Base-by-base conservation (phyloP, 2,329 filamentous ascomycete species). In the Talaromyces sp. region DNA sequence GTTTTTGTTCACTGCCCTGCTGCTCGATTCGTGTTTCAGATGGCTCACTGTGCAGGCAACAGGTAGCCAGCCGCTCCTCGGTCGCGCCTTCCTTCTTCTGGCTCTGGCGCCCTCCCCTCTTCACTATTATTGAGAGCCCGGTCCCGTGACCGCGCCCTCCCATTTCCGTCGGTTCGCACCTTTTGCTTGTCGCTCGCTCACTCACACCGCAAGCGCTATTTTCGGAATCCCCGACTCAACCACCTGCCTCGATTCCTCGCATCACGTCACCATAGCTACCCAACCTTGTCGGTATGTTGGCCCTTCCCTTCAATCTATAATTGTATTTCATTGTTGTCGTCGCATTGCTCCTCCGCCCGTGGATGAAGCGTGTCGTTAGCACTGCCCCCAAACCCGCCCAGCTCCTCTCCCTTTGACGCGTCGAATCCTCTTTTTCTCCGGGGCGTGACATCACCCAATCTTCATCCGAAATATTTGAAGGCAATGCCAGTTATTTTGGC, bases 261-360 rank as follows among this genome's bases (percentile, higher is more conserved):
- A 70, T 74, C 68, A 73, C 72, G 72, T 71, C 70, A 73, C 70
- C 70, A 67, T 71, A 74, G 67, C 19, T 73, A 65, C 70, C 71
- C 73, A 75, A 68, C 72, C 72, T 76, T 72, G 72, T 76, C 73
- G 73, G 74, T 76, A 76, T 72, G 74, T 76, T 60, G 25, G 63
- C 59, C 47, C 39, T 62, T 65, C 62, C 60, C 56, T 56, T 55
- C 19, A 52, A 39, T 56, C 25, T 56, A 19, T 57, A 15, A 10
- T 33, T 55, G 17, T 25, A 47, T 27, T n/a, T 57, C 36, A n/a
- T 39, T 39, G 36, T 28, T 36, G 2, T 42, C 8, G 42, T 59
- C 47, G 33, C 47, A 36, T 58, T 27, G 55, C 11, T 19, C 33
- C 7, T 30, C 55, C 27, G 30, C 11, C n/a, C 19, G n/a, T 32